Base-by-base conservation (phyloP, 1,284 basidiomycete genomes). In the Ustilago hordei region DNA sequence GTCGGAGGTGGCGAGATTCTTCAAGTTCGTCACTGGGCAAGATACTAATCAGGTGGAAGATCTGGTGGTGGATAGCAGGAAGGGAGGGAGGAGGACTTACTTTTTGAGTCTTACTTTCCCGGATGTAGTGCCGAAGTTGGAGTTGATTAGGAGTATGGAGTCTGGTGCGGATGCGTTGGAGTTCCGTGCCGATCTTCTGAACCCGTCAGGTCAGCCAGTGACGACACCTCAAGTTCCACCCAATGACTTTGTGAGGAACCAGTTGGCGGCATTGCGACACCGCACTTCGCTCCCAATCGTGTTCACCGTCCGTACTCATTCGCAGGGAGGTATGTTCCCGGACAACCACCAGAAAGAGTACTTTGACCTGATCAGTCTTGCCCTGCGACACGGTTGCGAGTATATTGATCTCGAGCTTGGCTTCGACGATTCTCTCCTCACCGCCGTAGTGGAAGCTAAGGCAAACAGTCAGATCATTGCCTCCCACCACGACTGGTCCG, bases 71-170 rank as follows among this genome's bases (percentile, higher is more conserved):
- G 73, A 64, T 60, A 64, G 61, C 32, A 53, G 57, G 15, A 68
- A 69, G 32, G 52, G 43, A 15, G 75, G 70, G 12, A 66, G 71
- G 8, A 66, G 58, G n/a, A 93, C 94, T 0, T 95, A 95, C 87
- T 98, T 98, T 90, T 89, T 99, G 43, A 93, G 92, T 9, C 88
- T 99, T 71, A 98, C 96, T 0, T 95, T 95, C 87, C 93, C 95
- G 0, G 93, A 97, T 85, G 85, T 98, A 75, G 91, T 89, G 0
- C 90, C 91, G 4, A 92, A 92, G 0, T 88, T 96, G 41, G 87
- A 89, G 12, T 87, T 91, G 47, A 90, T 98, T 59, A 90, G 92
- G 11, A 90, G 92, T 60, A 87, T 98, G 69, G 91, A 91, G 0
- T 89, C 90, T n/a, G 96, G 97, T 4, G 92, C 91, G 1, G 95